Conservation (phyloP, 2,329 filamentous ascomycete species). For the Fusarium anthophilum region DNA sequence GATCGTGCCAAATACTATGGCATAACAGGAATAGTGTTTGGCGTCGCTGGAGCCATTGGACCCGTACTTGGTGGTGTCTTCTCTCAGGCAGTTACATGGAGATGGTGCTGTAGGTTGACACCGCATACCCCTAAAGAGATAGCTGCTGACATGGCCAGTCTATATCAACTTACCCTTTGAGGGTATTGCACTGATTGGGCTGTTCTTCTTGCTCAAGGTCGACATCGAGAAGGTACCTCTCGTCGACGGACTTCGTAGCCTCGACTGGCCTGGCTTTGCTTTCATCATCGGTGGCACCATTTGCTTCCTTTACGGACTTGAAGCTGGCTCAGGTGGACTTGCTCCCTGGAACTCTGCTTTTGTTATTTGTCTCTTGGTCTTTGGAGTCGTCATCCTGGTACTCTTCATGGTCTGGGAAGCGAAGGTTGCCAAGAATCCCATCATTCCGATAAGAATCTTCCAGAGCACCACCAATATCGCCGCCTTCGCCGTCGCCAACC, state of each 20-base stretch:
- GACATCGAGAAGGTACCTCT: conserved; percentile 74
- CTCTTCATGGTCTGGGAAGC: conserved; percentile 79
- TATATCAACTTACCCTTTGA: conserved; percentile 68
- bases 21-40: conserved; percentile 65
- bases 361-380: conserved; percentile 80
- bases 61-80: conserved; percentile 74
- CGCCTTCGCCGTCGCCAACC: conserved; percentile 72
- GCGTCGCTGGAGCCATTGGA: conserved; percentile 70
- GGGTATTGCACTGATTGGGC: conserved; percentile 55
- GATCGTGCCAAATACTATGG: conserved; percentile 61
- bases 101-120: conserved; percentile 64
- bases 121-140: fast-evolving
- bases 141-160: conserved; percentile 40
- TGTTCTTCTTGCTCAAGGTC: conserved; percentile 71
- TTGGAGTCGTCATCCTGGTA: conserved; percentile 69
- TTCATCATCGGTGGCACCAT: conserved; percentile 80
- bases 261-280: conserved; percentile 65
- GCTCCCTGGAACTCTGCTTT: conserved; percentile 78
- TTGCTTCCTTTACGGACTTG: conserved; percentile 86
- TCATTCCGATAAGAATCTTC: conserved; percentile 81
- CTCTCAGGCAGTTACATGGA: conserved; percentile 68
- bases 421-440: conserved; percentile 76
- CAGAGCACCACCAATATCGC: conserved; percentile 71
- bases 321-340: conserved; percentile 77
- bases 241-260: conserved; percentile 67